Evolutionary conservation across 495 filamentous ascomycete species (phyloP), one percentile per base, ranked within the genome.

Genomic region (Durotheca rogersii): DNA sequence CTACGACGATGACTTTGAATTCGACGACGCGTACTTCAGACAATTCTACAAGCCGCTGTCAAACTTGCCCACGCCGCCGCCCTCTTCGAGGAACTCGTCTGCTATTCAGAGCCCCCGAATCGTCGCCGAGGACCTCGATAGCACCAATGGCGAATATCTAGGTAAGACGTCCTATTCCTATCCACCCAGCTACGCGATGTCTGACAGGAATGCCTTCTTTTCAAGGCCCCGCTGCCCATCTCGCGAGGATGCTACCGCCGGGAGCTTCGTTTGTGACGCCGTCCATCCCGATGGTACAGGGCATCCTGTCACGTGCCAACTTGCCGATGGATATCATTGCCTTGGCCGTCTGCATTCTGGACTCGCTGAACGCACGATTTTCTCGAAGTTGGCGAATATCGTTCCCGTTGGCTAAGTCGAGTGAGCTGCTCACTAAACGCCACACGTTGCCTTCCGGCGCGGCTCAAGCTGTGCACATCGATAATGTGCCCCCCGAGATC

Each of bases 11-110:
- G 71, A 75, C 23, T 70, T 68, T 52, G 70, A 74, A 41, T 75
- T 74, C 51, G 73, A 77, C 65, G 75, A 79, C 41, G 66, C 69
- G 30, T 81, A 80, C 58, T 80, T 81, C 54, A 71, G 71, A 27
- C 70, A 73, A 31, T 80, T 73, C 43, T 84, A 81, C 61, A 75
- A 74, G 21, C 81, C 81, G 11, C 65, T 84, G 20, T 82, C 80
- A 4, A 79, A 77, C 54, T 70, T 84, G 19, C 81, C 81, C 14
- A 84, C 81, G 6, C 81, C 81, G 23, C 81, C 81, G 21, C 72
- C 69, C 5, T 78, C 77, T 16, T 72, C 72, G 20, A 67, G 63
- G 58, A 68, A 64, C 52, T 71, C 69, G 3, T 67, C 65, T 49
- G 67, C 64, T 35, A 53, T 25, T 38, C 70, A 69, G 56, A 75